Base-by-base conservation (phyloP, 306 rosid species). In the Acmispon strigosus region DNA sequence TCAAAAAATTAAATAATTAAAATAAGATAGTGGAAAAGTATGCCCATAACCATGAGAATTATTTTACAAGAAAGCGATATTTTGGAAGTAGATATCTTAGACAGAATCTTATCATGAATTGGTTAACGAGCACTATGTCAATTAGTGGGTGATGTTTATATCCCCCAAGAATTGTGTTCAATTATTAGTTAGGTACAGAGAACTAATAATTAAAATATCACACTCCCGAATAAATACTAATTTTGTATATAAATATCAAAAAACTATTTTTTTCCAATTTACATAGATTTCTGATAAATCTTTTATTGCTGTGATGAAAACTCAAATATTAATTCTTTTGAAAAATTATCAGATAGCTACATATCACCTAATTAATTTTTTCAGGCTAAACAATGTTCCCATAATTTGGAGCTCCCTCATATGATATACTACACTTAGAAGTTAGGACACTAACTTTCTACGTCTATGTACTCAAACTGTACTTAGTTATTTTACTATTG, bases 281-380 rank as follows among this genome's bases (percentile, higher is more conserved):
- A 27, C 2, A 2, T 34, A 22, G n/a, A n/a, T n/a, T n/a, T n/a
- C n/a, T n/a, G n/a, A n/a, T n/a, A n/a, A n/a, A 8, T 34, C 69
- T 55, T 8, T 2, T 22, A 69, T 29, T 7, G 7, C 50, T 73
- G 55, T 42, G 12, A 53, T 47, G 7, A 32, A 1, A 39, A 62
- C 14, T 68, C 42, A 47, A 36, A 4, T n/a, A 58, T 16, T 55
- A 56, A 17, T 75, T 37, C 29, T 10, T 62, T 11, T 16, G 78
- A 7, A n/a, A 8, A 14, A 57, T 56, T 48, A n/a, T 36, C 0
- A 11, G 71, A 78, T n/a, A 78, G 39, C 10, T 16, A 73, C 57
- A 57, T n/a, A 1, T 73, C 51, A 78, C 78, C 70, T 66, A 59
- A 57, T 41, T 60, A n/a, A n/a, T 51, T 63, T 66, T 42, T 29